Conservation (phyloP, 345 rosid species). For the Nephelium lappaceum region DNA sequence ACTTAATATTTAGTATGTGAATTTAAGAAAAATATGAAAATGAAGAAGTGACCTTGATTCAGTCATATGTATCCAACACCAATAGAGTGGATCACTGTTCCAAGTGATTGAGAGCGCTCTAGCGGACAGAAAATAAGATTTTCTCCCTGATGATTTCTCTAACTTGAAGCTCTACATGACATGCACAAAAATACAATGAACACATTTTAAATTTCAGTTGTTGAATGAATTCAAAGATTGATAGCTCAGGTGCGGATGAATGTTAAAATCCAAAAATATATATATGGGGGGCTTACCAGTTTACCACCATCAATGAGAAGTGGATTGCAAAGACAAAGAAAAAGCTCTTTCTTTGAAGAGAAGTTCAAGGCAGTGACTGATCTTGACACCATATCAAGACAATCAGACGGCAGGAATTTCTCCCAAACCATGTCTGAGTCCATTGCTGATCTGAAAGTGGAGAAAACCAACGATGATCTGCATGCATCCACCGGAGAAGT, state of each 20-base stretch:
- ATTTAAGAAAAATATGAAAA: not conserved
- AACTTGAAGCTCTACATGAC: slow-evolving; percentile 54
- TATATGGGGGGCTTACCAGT: slow-evolving; percentile 34
- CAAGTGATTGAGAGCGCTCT: slow-evolving; percentile 62
- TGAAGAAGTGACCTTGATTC: slow-evolving; percentile 51
- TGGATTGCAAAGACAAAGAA: slow-evolving; percentile 46
- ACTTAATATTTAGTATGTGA: too few species aligned
- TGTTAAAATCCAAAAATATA: too few species aligned
- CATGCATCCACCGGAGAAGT: slow-evolving; percentile 64
- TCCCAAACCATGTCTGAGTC: slow-evolving; percentile 67
- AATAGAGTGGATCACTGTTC: slow-evolving; percentile 47
- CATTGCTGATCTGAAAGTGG: slow-evolving; percentile 55
- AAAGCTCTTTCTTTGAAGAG: slow-evolving; percentile 66
- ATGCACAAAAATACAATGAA: not conserved
- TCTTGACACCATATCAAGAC: slow-evolving; percentile 30
- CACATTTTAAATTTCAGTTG: too few species aligned
- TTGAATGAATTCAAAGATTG: too few species aligned
- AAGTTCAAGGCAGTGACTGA: slow-evolving; percentile 23
- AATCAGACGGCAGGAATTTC: slow-evolving; percentile 54
- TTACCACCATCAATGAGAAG: slow-evolving; percentile 49
- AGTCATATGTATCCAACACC: slow-evolving; percentile 58
- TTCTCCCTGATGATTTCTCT: slow-evolving; percentile 61
- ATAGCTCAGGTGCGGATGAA: too few species aligned
- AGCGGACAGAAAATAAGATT: slow-evolving; percentile 57
- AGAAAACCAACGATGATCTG: slow-evolving; percentile 49